These are phyloP conservation scores for Phaeoacremonium minimum DNA, from an alignment of 2,329 filamentous ascomycete genomes.

Conservation along the genomic window DNA sequence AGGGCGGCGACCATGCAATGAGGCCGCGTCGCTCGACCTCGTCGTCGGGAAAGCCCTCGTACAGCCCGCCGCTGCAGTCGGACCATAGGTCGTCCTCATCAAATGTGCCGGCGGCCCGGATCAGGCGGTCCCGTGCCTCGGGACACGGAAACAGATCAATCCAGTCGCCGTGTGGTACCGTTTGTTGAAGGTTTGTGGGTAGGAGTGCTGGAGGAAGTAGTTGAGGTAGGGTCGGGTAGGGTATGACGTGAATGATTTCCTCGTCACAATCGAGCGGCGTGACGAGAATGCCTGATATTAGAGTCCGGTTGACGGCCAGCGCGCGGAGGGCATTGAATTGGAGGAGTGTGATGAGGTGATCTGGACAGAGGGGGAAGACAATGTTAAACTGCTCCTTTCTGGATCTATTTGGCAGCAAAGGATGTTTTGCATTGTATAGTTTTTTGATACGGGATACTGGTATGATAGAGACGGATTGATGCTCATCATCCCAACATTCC, in stretches of 20 bases:
- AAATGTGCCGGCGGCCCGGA: slow-evolving; percentile 26
- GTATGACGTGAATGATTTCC: slow-evolving; percentile 21
- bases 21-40: slow-evolving; percentile 33
- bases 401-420: slow-evolving; percentile 19
- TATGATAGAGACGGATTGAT: slow-evolving; percentile 23
- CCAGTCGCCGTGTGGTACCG: slow-evolving; percentile 31
- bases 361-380: slow-evolving; percentile 30
- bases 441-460: slow-evolving; percentile 23
- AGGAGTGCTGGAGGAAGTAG: slow-evolving; percentile 24
- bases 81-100: slow-evolving; percentile 38
- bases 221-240: slow-evolving; percentile 21
- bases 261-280: slow-evolving; percentile 25
- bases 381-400: slow-evolving; percentile 14
- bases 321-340: slow-evolving; percentile 35
- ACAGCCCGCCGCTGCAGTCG: slow-evolving; percentile 36
- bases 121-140: slow-evolving; percentile 31
- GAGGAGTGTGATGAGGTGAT: slow-evolving; percentile 36
- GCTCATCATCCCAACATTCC: slow-evolving; percentile 26
- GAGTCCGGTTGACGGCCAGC: slow-evolving; percentile 25
- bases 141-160: slow-evolving; percentile 35
- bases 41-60: slow-evolving; percentile 35
- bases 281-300: slow-evolving; percentile 8
- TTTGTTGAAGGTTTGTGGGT: slow-evolving; percentile 33
- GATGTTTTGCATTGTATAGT: slow-evolving; percentile 22
- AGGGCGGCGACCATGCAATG: slow-evolving; percentile 36